phyloP scores from a whole-genome alignment of 2,329 filamentous ascomycete species.

The Dothiorella sarmentorum region DNA sequence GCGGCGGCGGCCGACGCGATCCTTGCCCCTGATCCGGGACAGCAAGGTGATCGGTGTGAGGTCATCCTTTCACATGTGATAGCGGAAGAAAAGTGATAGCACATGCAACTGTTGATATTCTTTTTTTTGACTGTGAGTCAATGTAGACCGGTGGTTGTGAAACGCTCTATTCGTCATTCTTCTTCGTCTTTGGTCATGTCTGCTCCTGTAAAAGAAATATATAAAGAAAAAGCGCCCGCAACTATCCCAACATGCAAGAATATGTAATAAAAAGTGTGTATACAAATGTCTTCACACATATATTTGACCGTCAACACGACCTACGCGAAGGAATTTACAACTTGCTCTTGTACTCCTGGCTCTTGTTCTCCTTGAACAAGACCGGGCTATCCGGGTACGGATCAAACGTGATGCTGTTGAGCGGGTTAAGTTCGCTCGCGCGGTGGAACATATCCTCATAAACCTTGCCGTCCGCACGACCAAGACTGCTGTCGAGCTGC shows the following conservation, averaged over 20 bases:
- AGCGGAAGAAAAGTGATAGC: not conserved
- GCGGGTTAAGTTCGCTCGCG: slow-evolving; percentile 68
- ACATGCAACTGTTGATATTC: not conserved
- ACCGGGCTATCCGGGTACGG: slow-evolving; percentile 64
- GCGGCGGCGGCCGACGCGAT: too few species aligned
- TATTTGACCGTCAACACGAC: not conserved
- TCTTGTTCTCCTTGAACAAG: slow-evolving; percentile 54
- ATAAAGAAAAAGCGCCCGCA: slow-evolving; percentile 22
- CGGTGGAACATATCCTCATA: slow-evolving; percentile 75
- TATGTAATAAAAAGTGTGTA: slow-evolving; percentile 16
- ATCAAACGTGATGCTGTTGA: slow-evolving; percentile 69
- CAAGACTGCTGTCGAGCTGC: slow-evolving; percentile 69
- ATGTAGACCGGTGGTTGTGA: not conserved
- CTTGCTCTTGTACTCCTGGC: slow-evolving; percentile 11
- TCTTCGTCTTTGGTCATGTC: slow-evolving; percentile 20
- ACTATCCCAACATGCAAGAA: slow-evolving; percentile 18
- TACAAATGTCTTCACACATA: not conserved
- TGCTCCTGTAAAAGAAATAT: too few species aligned
- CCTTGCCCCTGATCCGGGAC: not conserved
- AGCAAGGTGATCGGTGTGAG: slow-evolving; percentile 1
- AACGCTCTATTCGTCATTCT: slow-evolving; percentile 25
- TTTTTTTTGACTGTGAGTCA: not conserved
- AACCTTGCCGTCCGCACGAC: slow-evolving; percentile 68
- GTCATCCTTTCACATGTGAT: slow-evolving; percentile 7
- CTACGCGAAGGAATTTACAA: too few species aligned